Evolutionary conservation across 1,139 yeast species (phyloP).

Genomic region (Candida tunisiensis): DNA sequence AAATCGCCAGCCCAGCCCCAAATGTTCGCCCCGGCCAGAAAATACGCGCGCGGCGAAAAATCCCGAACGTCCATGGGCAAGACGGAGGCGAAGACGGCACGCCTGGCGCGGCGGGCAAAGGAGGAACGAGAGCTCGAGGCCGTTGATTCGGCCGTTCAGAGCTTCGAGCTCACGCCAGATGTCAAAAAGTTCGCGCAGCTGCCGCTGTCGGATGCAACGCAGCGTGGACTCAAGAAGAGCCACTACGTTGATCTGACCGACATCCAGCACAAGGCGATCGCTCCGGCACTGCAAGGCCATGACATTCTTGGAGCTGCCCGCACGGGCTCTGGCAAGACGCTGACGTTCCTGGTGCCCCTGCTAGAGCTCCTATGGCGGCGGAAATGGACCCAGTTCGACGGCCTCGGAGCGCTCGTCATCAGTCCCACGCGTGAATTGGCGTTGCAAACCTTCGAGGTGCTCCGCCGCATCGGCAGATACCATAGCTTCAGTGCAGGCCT

Average conservation of each 20-base stretch:
- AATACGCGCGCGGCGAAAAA: too few species aligned
- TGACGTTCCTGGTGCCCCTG: slow-evolving; percentile 80
- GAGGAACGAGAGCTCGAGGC: too few species aligned
- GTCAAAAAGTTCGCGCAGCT: slow-evolving; percentile 30
- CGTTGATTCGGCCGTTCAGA: too few species aligned
- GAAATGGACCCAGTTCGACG: slow-evolving; percentile 78
- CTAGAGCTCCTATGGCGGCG: slow-evolving; percentile 55
- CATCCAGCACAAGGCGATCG: slow-evolving; percentile 68
- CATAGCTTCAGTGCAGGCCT: slow-evolving; percentile 83
- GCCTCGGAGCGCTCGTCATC: slow-evolving; percentile 80
- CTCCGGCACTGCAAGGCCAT: slow-evolving; percentile 58
- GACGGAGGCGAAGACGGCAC: too few species aligned
- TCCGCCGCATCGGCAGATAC: slow-evolving; percentile 66
- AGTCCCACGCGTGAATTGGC: slow-evolving; percentile 94
- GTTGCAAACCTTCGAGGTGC: slow-evolving; percentile 82
- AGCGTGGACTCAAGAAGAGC: slow-evolving; percentile 53
- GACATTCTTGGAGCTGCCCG: slow-evolving; percentile 88
- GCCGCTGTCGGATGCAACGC: slow-evolving; percentile 53
- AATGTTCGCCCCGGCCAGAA: too few species aligned
- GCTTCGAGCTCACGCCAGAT: too few species aligned
- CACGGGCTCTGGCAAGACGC: slow-evolving; percentile 94
- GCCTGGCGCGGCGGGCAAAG: too few species aligned
- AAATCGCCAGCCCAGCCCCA: too few species aligned
- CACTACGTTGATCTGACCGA: slow-evolving; percentile 65
- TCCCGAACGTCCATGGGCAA: too few species aligned